Percentiles rank a stretch among this genome's conserved stretches.
phyloP scores from a whole-genome alignment of 306 rosid species.

The Vigna unguiculata region DNA sequence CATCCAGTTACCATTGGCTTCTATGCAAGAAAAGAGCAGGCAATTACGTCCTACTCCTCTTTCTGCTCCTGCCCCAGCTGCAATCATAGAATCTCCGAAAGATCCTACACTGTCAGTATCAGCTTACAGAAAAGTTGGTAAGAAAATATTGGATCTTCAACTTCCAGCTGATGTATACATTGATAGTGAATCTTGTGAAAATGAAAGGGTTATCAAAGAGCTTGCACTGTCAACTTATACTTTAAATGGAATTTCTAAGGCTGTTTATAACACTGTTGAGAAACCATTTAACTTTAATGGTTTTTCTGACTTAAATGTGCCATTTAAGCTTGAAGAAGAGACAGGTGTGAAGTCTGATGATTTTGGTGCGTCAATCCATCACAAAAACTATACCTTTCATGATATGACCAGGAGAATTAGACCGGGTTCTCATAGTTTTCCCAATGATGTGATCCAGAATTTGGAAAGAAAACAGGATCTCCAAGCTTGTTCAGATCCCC shows the following conservation, averaged over 20 bases:
- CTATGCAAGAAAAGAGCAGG: slow-evolving; percentile 51
- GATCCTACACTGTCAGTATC: slow-evolving; percentile 47
- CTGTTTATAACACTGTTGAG: slow-evolving; percentile 24
- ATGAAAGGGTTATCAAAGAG: slow-evolving; percentile 47
- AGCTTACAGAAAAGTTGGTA: slow-evolving; percentile 62
- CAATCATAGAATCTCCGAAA: slow-evolving; percentile 43
- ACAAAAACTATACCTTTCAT: slow-evolving; percentile 17
- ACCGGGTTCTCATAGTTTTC: slow-evolving; percentile 31
- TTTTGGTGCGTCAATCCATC: slow-evolving; percentile 23
- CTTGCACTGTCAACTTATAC: slow-evolving; percentile 41
- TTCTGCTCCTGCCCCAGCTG: slow-evolving; percentile 41
- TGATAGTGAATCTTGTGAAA: slow-evolving; percentile 51
- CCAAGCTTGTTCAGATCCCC: slow-evolving; percentile 34
- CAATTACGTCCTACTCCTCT: slow-evolving; percentile 39
- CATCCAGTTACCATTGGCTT: slow-evolving; percentile 47
- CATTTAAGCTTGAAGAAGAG: slow-evolving; percentile 48
- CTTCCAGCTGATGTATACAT: slow-evolving; percentile 79
- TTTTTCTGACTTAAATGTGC: slow-evolving; percentile 56
- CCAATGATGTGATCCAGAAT: slow-evolving; percentile 34
- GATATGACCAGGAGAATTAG: slow-evolving; percentile 34
- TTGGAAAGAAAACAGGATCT: slow-evolving; percentile 30
- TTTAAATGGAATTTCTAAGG: slow-evolving; percentile 53
- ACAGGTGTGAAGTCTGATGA: slow-evolving; percentile 32
- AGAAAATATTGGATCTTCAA: slow-evolving; percentile 75
- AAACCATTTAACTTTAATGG: slow-evolving; percentile 29